Percentiles rank a stretch among this genome's conserved stretches.
These are phyloP conservation scores for Azolla pinnata DNA, from an alignment of 75 land plant species.

Conservation along the genomic window DNA sequence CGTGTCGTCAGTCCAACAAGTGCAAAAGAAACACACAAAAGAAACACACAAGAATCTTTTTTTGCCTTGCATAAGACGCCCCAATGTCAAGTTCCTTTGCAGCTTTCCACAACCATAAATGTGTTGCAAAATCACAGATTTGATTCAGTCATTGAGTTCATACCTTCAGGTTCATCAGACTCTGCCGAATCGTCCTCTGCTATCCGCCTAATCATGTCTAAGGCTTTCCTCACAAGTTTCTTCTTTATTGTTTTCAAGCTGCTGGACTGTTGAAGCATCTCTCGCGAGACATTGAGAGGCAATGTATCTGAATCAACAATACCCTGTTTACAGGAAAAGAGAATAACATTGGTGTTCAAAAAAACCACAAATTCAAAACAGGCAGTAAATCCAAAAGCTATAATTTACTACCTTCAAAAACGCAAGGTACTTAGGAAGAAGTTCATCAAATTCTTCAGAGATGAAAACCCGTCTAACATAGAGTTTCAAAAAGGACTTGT, in stretches of 20 bases:
- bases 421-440: slow-evolving; percentile 85
- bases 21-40: too few relatives aligned
- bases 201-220: slow-evolving; percentile 86
- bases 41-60: too few relatives aligned
- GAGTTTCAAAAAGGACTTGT: slow-evolving; percentile 71
- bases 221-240: slow-evolving; percentile 88
- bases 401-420: slow-evolving; percentile 86
- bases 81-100: too few relatives aligned
- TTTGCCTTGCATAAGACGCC: too few relatives aligned
- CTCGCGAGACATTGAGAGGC: slow-evolving; percentile 94
- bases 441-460: slow-evolving; percentile 92
- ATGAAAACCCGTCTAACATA: slow-evolving; percentile 93
- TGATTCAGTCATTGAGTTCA: too few relatives aligned
- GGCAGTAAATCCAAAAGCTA: too few relatives aligned
- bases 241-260: slow-evolving; percentile 95
- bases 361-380: too few relatives aligned
- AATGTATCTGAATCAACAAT: slow-evolving; percentile 95
- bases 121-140: too few relatives aligned
- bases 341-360: too few relatives aligned
- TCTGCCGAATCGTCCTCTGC: slow-evolving; percentile 96
- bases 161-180: slow-evolving; percentile 33
- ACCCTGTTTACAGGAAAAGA: slow-evolving; percentile 62
- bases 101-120: too few relatives aligned
- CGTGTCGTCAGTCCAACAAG: too few relatives aligned
- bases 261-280: slow-evolving; percentile 95